These are phyloP conservation scores for Tulasnella sp. DNA, from an alignment of 768 basidiomycete genomes.

Conservation along the genomic window DNA sequence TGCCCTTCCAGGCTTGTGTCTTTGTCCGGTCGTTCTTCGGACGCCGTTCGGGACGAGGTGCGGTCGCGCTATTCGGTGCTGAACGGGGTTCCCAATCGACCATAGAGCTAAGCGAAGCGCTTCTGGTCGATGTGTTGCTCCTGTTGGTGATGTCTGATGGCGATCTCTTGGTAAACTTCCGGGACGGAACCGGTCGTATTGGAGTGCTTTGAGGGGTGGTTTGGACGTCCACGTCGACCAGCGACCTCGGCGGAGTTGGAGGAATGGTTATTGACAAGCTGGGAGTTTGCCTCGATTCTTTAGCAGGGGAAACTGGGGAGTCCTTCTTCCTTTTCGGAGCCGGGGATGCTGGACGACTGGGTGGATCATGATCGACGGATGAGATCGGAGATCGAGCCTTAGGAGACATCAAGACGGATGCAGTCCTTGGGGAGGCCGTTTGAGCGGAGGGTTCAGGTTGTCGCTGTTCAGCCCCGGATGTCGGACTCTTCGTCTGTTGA, in stretches of 20 bases:
- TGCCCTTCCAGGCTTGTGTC: not conserved
- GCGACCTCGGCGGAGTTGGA: not conserved
- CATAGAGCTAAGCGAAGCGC: not conserved
- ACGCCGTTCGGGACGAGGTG: not conserved
- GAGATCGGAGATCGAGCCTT: not conserved
- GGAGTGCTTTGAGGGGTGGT: not conserved
- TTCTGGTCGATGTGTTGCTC: not conserved
- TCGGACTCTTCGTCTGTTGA: not conserved
- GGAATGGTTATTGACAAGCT: not conserved
- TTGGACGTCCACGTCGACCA: not conserved
- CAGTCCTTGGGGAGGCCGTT: not conserved
- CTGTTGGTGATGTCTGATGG: not conserved
- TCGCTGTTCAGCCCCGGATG: not conserved
- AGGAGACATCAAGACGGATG: not conserved
- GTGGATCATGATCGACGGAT: not conserved
- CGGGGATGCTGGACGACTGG: not conserved
- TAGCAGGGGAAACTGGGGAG: not conserved
- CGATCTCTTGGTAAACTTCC: not conserved
- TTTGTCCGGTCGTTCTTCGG: not conserved
- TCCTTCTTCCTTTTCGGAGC: not conserved
- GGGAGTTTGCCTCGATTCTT: not conserved
- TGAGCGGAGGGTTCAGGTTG: not conserved
- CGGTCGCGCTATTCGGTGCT: not conserved
- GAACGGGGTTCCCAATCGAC: not conserved
- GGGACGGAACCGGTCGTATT: not conserved